A percentile compares a stretch with the other conserved stretches of the same genome.
Conservation (phyloP, 208 protist genomes). For the Phytomonas serpens region DNA sequence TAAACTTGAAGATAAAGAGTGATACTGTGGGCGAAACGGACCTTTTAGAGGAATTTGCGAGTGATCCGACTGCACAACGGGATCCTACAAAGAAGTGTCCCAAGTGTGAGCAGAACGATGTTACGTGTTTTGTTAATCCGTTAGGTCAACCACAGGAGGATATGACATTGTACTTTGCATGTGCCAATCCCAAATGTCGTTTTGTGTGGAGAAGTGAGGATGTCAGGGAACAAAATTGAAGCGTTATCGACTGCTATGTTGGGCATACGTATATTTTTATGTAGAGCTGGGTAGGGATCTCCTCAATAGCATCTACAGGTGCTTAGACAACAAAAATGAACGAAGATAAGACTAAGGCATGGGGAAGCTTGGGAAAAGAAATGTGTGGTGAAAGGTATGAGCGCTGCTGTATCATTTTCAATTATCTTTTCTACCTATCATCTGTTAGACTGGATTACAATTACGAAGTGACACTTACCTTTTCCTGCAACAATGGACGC, state of each 20-base stretch:
- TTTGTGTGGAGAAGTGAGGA: constrained; percentile 79
- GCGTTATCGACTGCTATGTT: background rate
- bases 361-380: background rate
- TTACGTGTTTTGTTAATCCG: constrained; percentile 87
- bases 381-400: background rate
- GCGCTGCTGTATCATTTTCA: background rate
- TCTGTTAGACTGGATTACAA: background rate
- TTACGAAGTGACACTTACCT: background rate
- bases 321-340: background rate
- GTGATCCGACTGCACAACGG: constrained; percentile 82
- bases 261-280: background rate
- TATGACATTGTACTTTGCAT: constrained; percentile 88
- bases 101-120: constrained; percentile 52
- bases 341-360: background rate
- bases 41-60: constrained; percentile 82
- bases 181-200: constrained; percentile 68
- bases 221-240: constrained; percentile 33
- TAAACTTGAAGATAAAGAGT: constrained; percentile 82
- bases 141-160: constrained; percentile 83
- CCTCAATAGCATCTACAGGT: background rate
- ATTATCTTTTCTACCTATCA: background rate
- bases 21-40: constrained; percentile 65
- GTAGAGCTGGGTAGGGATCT: background rate
- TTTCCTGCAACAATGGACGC: background rate
- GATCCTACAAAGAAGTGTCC: constrained; percentile 71